These are phyloP conservation scores for Mycosphaerella sp. DNA, from an alignment of 2,329 filamentous ascomycete species.

Conservation along the genomic window DNA sequence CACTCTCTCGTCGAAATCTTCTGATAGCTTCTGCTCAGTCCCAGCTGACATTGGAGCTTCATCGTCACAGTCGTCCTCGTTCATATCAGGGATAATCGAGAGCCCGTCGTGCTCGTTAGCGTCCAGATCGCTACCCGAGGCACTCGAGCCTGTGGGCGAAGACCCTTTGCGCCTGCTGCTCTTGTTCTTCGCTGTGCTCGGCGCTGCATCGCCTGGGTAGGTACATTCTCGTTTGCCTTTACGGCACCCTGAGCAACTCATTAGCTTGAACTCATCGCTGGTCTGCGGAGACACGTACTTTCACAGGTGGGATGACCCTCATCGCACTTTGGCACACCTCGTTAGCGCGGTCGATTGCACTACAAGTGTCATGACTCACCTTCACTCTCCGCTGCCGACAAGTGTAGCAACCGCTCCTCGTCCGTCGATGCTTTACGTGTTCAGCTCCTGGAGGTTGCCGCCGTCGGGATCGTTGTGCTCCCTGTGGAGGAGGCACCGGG, in stretches of 20 bases:
- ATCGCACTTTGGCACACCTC: constrained; percentile 61
- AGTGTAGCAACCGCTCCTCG: constrained; percentile 88
- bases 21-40: constrained; percentile 34
- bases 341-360: constrained; percentile 15
- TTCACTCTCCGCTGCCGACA: constrained; percentile 85
- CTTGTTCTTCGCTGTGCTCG: constrained; percentile 42
- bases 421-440: constrained; percentile 86
- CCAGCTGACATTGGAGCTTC: constrained; percentile 23
- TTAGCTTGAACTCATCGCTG: constrained; percentile 4
- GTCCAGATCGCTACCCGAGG: constrained; percentile 48
- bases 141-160: constrained; percentile 42
- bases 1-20: constrained; percentile 34
- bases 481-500: constrained; percentile 24
- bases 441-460: constrained; percentile 43
- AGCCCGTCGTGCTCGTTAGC: constrained; percentile 37
- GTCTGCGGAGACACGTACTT: constrained; percentile 40
- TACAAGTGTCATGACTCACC: constrained; percentile 35
- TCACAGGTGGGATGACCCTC: constrained; percentile 84
- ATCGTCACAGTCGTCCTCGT: constrained; percentile 39
- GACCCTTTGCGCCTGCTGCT: constrained; percentile 40
- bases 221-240: constrained; percentile 88
- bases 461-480: constrained; percentile 25
- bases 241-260: constrained; percentile 59
- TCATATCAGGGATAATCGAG: constrained; percentile 42
- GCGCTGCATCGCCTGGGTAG: constrained; percentile 67